Percentiles rank a stretch among this genome's conserved stretches.
Evolutionary conservation across 2,329 filamentous ascomycete species (phyloP).

Genomic region (Aspergillus clavatus): DNA sequence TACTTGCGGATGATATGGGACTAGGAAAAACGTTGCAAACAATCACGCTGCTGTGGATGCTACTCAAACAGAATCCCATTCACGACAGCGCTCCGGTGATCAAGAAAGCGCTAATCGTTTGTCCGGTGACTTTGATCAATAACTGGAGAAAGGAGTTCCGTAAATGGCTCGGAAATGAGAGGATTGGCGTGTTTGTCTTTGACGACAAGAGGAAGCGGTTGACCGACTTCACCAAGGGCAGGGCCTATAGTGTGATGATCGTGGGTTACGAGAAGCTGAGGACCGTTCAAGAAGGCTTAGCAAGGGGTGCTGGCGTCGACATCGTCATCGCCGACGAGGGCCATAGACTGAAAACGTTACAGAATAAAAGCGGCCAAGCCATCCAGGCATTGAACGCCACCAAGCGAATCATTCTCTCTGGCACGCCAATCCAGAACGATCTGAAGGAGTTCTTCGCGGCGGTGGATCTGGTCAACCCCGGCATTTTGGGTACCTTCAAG

Average conservation of each 20-base stretch:
- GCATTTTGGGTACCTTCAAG: constrained; percentile 57
- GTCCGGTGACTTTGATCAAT: constrained; percentile 65
- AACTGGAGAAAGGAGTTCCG: constrained; percentile 71
- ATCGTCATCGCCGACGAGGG: constrained; percentile 68
- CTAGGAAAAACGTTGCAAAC: constrained; percentile 70
- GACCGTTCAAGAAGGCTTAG: constrained; percentile 60
- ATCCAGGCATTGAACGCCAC: constrained; percentile 61
- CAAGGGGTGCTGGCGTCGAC: constrained; percentile 60
- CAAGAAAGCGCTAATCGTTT: constrained; percentile 67
- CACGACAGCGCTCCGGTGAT: constrained; percentile 56
- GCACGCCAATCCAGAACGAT: constrained; percentile 66
- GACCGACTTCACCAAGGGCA: constrained; percentile 65
- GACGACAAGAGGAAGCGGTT: constrained; percentile 57
- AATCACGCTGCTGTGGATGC: constrained; percentile 65
- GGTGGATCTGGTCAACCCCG: constrained; percentile 66
- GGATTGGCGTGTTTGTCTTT: constrained; percentile 63
- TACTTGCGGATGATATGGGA: constrained; percentile 72
- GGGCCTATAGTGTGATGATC: constrained; percentile 65
- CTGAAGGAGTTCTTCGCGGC: constrained; percentile 63
- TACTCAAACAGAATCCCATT: constrained; percentile 67
- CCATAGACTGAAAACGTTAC: constrained; percentile 62
- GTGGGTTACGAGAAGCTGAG: constrained; percentile 68
- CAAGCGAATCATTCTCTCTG: constrained; percentile 59
- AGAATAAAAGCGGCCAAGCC: constrained; percentile 63
- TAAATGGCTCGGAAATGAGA: constrained; percentile 68